Evolutionary conservation across 768 basidiomycete genomes (phyloP).

Genomic region (Boletus rubroflammeus): DNA sequence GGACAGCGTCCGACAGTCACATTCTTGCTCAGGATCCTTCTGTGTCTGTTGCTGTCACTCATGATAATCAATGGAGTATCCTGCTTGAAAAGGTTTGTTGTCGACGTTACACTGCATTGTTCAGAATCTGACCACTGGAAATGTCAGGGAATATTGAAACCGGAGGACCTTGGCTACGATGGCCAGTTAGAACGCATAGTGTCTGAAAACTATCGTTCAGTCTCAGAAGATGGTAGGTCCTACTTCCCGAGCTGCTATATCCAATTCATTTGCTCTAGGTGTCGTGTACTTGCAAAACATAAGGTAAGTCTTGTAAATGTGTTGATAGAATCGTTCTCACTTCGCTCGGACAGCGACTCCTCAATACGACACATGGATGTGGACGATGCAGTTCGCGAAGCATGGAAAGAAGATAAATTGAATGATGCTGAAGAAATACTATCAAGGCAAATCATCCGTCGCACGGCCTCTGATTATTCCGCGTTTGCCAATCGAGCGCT

Average conservation of each 20-base stretch:
- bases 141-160: neutral
- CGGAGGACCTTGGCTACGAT: neutral
- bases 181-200: neutral
- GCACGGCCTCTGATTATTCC: neutral
- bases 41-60: constrained; percentile 3
- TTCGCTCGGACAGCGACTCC: neutral
- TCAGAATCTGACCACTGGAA: neutral
- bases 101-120: neutral
- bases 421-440: constrained; percentile 11
- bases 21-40: neutral
- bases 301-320: neutral
- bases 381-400: neutral
- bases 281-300: neutral
- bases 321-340: neutral
- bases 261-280: neutral
- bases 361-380: neutral
- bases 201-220: neutral
- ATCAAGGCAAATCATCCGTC: neutral
- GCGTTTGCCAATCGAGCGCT: constrained; percentile 6
- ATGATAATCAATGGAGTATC: constrained; percentile 9
- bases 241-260: neutral
- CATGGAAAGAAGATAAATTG: constrained; percentile 4
- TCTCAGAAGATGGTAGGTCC: neutral
- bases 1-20: neutral
- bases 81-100: constrained; percentile 2